Percentiles rank a stretch among this genome's conserved stretches.
These are phyloP conservation scores for Citrus medica DNA, from an alignment of 345 rosid species.

Conservation along the genomic window DNA sequence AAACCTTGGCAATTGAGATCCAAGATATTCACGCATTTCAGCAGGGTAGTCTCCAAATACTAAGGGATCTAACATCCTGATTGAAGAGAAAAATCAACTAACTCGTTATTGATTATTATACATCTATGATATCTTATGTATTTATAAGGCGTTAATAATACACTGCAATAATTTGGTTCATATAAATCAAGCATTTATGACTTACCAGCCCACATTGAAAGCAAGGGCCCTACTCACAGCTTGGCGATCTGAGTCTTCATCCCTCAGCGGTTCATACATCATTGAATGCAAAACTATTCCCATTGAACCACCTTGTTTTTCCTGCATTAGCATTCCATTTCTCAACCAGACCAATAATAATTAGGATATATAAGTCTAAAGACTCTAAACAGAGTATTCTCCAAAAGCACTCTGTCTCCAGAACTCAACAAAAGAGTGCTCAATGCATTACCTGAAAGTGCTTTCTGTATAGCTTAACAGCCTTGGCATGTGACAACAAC, in stretches of 20 bases:
- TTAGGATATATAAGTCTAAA: neutral
- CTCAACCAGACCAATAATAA: neutral
- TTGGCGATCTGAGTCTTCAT: conserved; percentile 27
- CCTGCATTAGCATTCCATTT: conserved; percentile 16
- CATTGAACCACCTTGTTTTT: conserved; percentile 34
- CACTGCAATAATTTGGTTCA: neutral
- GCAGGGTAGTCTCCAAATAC: conserved; percentile 47
- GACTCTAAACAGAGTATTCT: neutral
- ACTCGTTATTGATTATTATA: neutral
- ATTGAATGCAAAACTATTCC: conserved; percentile 22
- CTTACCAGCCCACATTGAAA: conserved; percentile 30
- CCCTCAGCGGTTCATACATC: conserved; percentile 39
- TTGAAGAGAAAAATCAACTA: neutral
- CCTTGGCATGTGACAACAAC: conserved; percentile 40
- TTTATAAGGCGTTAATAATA: too few species aligned
- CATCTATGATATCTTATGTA: neutral
- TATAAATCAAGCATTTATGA: neutral
- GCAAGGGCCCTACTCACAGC: conserved; percentile 35
- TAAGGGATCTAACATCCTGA: conserved; percentile 42
- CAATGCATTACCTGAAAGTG: conserved; percentile 25
- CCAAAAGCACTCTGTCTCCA: neutral
- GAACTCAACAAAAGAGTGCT: neutral
- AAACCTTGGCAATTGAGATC: conserved; percentile 34
- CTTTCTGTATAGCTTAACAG: conserved; percentile 33
- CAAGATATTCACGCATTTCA: conserved; percentile 35